Conservation (phyloP, 2,329 filamentous ascomycete genomes). For the Didymella pomorum region DNA sequence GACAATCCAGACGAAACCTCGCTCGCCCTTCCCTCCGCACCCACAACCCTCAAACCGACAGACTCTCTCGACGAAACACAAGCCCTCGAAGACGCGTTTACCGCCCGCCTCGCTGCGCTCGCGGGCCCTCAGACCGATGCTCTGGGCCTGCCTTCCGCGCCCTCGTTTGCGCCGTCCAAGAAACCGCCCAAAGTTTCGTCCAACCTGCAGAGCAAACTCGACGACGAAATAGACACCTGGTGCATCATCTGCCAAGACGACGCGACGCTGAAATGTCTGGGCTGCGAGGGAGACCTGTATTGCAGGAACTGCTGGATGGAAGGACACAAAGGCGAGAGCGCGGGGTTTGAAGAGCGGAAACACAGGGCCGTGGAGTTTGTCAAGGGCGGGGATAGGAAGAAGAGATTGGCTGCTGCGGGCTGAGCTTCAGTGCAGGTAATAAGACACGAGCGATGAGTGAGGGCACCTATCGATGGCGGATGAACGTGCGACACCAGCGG, state of each 20-base stretch:
- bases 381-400: conserved; percentile 18
- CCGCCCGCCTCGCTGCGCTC: conserved; percentile 55
- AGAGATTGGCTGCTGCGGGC: conserved; percentile 15
- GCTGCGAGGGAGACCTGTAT: conserved; percentile 76
- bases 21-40: conserved; percentile 55
- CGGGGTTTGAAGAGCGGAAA: conserved; percentile 72
- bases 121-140: conserved; percentile 40
- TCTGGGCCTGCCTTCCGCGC: conserved; percentile 56
- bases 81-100: conserved; percentile 55
- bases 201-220: conserved; percentile 58
- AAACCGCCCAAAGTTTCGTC: conserved; percentile 48
- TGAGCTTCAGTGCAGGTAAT: not conserved
- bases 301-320: conserved; percentile 82
- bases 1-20: conserved; percentile 21
- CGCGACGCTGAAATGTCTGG: conserved; percentile 74
- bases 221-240: conserved; percentile 79
- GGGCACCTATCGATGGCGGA: not conserved
- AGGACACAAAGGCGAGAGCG: conserved; percentile 75
- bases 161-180: conserved; percentile 53
- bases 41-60: conserved; percentile 35
- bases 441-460: not conserved
- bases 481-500: not conserved
- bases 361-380: conserved; percentile 72
- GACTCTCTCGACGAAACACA: conserved; percentile 39
- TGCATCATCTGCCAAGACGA: conserved; percentile 85